Conservation (phyloP, 2,329 filamentous ascomycete species). For the Emmonsiellopsis sp. region DNA sequence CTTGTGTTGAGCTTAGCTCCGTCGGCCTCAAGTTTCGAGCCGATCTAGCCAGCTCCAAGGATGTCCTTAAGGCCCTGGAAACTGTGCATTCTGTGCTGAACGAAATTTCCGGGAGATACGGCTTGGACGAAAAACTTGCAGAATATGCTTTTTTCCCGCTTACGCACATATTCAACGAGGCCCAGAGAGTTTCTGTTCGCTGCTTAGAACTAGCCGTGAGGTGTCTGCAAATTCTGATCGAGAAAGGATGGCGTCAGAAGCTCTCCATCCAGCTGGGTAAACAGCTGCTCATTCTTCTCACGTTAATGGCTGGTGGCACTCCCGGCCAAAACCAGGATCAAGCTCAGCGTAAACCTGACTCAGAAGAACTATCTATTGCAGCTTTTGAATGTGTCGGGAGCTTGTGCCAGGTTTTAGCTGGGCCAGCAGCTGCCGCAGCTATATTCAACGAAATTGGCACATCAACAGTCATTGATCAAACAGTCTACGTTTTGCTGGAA, state of each 20-base stretch:
- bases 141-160: constrained; percentile 95
- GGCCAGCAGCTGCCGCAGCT: constrained; percentile 32
- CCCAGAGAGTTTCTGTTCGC: constrained; percentile 60
- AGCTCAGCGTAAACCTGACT: constrained; percentile 23
- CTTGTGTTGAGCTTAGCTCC: constrained; percentile 50
- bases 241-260: constrained; percentile 66
- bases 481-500: constrained; percentile 70
- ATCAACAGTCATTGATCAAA: constrained; percentile 71
- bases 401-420: constrained; percentile 39
- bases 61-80: constrained; percentile 41
- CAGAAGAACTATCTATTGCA: constrained; percentile 66
- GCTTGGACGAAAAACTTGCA: constrained; percentile 69
- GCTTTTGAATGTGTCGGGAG: constrained; percentile 60
- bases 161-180: constrained; percentile 71
- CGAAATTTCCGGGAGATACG: constrained; percentile 30
- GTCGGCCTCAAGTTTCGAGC: constrained; percentile 42
- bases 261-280: constrained; percentile 65
- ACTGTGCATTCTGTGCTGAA: constrained; percentile 30
- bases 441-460: constrained; percentile 46
- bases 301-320: constrained; percentile 67
- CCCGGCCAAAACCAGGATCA: constrained; percentile 42
- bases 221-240: constrained; percentile 64
- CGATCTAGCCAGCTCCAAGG: constrained; percentile 33
- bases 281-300: constrained; percentile 76
- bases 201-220: constrained; percentile 64